These are phyloP conservation scores for Aegilops longissima DNA, from an alignment of 176 grass and related monocot species.

Conservation along the genomic window DNA sequence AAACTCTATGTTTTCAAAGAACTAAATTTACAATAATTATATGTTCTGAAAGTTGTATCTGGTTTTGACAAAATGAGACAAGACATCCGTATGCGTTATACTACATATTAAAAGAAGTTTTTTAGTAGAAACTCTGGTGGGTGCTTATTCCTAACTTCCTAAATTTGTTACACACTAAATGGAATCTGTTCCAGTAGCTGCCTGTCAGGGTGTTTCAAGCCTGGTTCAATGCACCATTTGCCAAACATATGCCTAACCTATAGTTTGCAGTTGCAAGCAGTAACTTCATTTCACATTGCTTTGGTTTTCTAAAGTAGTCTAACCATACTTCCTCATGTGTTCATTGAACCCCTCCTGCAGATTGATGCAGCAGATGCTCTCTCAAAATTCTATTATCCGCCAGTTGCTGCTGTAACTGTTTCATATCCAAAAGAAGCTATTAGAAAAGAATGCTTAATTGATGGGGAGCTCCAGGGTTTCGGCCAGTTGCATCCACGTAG, in stretches of 20 bases:
- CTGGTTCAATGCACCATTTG: not conserved
- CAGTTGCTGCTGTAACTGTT: slow-evolving; percentile 91
- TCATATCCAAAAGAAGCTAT: slow-evolving; percentile 89
- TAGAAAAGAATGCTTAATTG: slow-evolving; percentile 79
- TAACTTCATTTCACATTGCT: slow-evolving; percentile 12
- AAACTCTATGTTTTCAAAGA: not conserved
- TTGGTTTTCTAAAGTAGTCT: not conserved
- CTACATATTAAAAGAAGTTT: not conserved
- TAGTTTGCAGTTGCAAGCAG: not conserved
- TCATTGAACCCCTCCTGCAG: slow-evolving; percentile 36
- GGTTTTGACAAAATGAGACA: slow-evolving; percentile 8
- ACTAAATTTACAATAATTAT: not conserved
- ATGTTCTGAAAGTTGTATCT: not conserved
- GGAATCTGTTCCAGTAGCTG: not conserved
- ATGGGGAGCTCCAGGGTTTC: slow-evolving; percentile 85
- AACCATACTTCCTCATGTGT: slow-evolving; percentile 13
- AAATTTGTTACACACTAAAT: not conserved
- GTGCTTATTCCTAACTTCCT: too few species aligned
- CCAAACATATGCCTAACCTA: not conserved
- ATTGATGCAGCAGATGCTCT: slow-evolving; percentile 76
- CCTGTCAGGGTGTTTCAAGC: not conserved
- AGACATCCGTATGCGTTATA: not conserved
- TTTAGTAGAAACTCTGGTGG: not conserved
- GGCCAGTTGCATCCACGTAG: slow-evolving; percentile 95
- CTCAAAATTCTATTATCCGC: slow-evolving; percentile 90